phyloP scores from a whole-genome alignment of 2,329 filamentous ascomycete species.

The Monosporascus sp. region DNA sequence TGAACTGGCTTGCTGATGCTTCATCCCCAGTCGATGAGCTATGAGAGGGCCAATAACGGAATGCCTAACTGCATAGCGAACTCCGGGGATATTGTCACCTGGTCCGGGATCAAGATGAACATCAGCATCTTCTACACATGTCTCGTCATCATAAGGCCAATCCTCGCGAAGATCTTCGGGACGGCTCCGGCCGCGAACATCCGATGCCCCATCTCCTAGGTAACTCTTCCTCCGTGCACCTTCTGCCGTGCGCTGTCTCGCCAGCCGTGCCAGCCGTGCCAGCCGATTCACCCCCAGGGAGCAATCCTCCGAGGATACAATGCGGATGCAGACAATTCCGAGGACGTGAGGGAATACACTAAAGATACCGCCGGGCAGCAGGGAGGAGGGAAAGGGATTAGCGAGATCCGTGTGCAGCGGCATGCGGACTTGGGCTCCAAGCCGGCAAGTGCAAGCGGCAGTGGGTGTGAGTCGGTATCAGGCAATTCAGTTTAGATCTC shows the following conservation, averaged over 20 bases:
- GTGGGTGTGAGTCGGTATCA: background rate
- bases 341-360: background rate
- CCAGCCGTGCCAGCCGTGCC: background rate
- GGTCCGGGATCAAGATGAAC: background rate
- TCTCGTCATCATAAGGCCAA: background rate
- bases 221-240: background rate
- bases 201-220: background rate
- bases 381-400: background rate
- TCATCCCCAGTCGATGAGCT: background rate
- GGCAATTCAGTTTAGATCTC: background rate
- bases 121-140: background rate
- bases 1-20: background rate
- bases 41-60: background rate
- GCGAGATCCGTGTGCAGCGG: background rate
- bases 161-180: background rate
- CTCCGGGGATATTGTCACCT: background rate
- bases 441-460: background rate
- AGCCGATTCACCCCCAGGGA: too few relatives aligned
- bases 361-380: background rate
- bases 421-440: background rate
- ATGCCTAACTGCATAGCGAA: background rate
- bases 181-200: background rate
- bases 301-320: background rate
- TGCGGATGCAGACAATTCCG: background rate
- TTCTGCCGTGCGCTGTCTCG: background rate